Base-by-base conservation (phyloP, 2,329 filamentous ascomycete genomes). In the Aureobasidium sp. region DNA sequence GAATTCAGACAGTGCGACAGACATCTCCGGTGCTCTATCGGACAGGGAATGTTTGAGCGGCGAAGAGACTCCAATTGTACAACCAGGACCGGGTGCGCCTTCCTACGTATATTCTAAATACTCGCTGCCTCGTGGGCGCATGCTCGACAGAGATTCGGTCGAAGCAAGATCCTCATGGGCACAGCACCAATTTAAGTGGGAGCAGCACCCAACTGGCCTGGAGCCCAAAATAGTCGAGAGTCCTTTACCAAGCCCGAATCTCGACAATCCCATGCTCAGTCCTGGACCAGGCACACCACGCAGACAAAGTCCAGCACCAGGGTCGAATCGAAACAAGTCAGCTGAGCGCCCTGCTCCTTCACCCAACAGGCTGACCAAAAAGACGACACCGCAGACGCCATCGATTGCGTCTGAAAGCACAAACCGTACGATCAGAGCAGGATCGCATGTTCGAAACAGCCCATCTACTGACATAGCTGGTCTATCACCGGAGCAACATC, bases 51-150 rank as follows among this genome's bases (percentile, higher is more conserved):
- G 54, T 27, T 58, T 62, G 13, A 65, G 63, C 39, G 63, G 63
- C 10, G 63, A 65, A 36, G 64, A 65, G 29, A 61, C 59, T 27
- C 44, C 60, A 15, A 10, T 45, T 15, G 49, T 52, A 79, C 80
- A 10, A 79, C 85, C 30, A 6, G 64, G 70, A 79, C 85, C 39
- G 7, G 64, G 70, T 1, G 83, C 85, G 3, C 81, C 88, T 0
- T 90, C 91, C 0, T 96, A 96, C 71, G 89, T 90, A 16, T 94
- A 97, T 72, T 87, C 91, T 8, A 95, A 89, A 63, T 96, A 91
- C 70, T 79, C 84, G 1, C 79, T 97, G 34, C 93, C 94, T 1
- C 84, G 93, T 64, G 93, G 93, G 15, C 90, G 94, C 71, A 81
- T 83, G 37, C 75, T 95, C 7, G 87, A 95, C 64, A 82, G 91